Conservation (phyloP, 129 eudicot genomes). For the carrot (Daucus carota) region DNA sequence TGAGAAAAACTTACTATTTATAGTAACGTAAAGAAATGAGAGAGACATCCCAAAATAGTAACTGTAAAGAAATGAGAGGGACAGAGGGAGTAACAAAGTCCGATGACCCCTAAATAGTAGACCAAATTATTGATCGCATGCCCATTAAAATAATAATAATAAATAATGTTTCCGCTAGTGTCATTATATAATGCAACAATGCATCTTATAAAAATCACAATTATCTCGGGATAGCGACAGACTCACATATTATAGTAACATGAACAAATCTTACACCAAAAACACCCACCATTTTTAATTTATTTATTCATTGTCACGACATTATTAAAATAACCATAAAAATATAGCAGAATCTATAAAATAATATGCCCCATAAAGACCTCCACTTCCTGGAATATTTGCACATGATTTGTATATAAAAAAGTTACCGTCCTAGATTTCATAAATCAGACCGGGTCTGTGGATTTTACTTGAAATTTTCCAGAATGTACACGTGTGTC, state of each 20-base stretch:
- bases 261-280: neutral
- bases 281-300: neutral
- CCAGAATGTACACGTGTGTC: neutral
- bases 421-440: constrained; percentile 9
- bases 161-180: neutral
- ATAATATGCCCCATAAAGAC: neutral
- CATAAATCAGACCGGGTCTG: neutral
- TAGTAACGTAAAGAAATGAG: no score
- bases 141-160: neutral
- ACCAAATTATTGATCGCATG: constrained; percentile 13
- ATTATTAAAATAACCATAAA: neutral
- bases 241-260: neutral
- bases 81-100: no score
- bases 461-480: neutral
- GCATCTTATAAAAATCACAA: neutral
- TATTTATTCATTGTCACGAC: neutral
- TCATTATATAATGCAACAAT: neutral
- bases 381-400: constrained; percentile 12
- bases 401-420: constrained; percentile 11
- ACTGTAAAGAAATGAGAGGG: no score
- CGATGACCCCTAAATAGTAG: neutral
- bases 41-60: no score
- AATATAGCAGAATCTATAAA: neutral
- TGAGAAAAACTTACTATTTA: no score
- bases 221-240: neutral